Base-by-base conservation (phyloP, 1,139 yeast species). In the Neolecta irregularis region DNA sequence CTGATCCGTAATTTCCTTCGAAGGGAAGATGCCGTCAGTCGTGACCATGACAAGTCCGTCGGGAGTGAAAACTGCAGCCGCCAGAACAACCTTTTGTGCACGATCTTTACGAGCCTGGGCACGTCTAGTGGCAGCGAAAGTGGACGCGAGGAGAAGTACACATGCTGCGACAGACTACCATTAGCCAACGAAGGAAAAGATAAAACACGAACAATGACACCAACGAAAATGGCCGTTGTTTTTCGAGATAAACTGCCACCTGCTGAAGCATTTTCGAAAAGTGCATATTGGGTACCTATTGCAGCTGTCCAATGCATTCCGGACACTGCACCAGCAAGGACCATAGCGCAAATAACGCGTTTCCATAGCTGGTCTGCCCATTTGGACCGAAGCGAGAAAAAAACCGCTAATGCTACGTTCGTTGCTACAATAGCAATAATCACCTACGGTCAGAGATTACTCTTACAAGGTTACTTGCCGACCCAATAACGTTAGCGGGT, bases 251-350 rank as follows among this genome's bases (percentile, higher is more conserved):
- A 16, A 11, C 9, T 11, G 5, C 7, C n/a, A 24, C 22, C 24
- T 12, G 16, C n/a, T 11, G 6, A 24, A 7, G 8, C 18, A 9
- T 30, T 20, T 7, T 5, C 16, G 2, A 9, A 20, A 7, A 15
- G 12, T 20, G 13, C 24, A 24, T 35, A 36, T 8, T 7, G 8
- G 6, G 39, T 24, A 7, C 33, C 35, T 9, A 25, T 7, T 2
- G 36, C 30, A 15, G 35, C 35, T 12, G 29, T 16, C 24, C 17
- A 35, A 29, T 33, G 36, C 36, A 35, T 35, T 18, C 34, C 37
- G 13, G 41, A 22, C 13, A 35, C 38, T 21, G 35, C 32, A 15
- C 17, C 11, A 18, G 38, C 23, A 5, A 35, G 17, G 17, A 35
- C 17, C 11, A 22, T 15, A 8, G 39, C 13, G 16, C 21, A 24